Evolutionary conservation across 2,329 filamentous ascomycete species (phyloP).

Genomic region (Sporothrix brunneoviolacea): DNA sequence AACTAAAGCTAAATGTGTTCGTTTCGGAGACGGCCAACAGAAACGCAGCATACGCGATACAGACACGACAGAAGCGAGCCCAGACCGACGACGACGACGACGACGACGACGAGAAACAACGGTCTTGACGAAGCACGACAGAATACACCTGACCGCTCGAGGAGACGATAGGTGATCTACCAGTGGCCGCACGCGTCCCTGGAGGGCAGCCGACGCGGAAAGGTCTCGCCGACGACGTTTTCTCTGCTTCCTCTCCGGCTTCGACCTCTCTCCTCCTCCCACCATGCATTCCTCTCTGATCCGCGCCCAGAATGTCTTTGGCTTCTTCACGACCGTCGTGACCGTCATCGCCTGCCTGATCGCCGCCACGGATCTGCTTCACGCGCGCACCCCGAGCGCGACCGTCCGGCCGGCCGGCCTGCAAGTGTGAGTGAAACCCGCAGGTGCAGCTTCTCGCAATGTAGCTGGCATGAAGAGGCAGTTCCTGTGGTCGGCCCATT

Average conservation of each 20-base stretch:
- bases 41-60: too few species aligned
- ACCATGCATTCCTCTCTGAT: conserved; percentile 83
- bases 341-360: conserved; percentile 75
- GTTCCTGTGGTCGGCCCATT: too few species aligned
- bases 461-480: too few species aligned
- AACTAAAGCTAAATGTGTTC: conserved; percentile 9
- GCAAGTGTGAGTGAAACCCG: conserved; percentile 81
- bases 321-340: conserved; percentile 94
- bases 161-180: too few species aligned
- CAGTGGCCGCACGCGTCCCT: too few species aligned
- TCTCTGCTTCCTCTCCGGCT: neutral
- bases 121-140: too few species aligned
- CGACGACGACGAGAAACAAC: too few species aligned
- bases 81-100: neutral
- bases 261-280: conserved; percentile 15
- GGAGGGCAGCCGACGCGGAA: too few species aligned
- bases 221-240: too few species aligned
- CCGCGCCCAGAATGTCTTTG: conserved; percentile 85
- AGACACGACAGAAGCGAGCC: neutral
- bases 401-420: conserved; percentile 64
- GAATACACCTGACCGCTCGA: too few species aligned
- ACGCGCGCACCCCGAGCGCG: conserved; percentile 58
- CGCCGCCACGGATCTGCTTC: conserved; percentile 69
- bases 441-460: too few species aligned
- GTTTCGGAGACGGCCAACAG: conserved; percentile 5